Base-by-base conservation (phyloP, 352 stramenopile species). In the Elongisporangium anandrum region DNA sequence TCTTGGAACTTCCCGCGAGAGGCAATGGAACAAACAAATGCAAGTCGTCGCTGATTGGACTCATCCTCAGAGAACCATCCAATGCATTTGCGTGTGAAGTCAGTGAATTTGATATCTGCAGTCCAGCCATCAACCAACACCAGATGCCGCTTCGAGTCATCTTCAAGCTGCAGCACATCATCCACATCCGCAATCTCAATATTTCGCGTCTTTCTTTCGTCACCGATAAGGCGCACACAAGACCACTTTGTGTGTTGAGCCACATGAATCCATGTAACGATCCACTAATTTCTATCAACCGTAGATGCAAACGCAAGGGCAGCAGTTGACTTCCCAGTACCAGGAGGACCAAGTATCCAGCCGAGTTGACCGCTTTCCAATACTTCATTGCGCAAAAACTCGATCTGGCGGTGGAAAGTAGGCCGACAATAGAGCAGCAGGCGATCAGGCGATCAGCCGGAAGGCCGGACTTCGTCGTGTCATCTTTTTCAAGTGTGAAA, bases 321-420 rank as follows among this genome's bases (percentile, higher is more conserved):
- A 49, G 61, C 56, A 29, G 39, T 57, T 45, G 56, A 67, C 54
- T 67, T 67, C 63, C 55, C 56, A 39, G 61, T 52, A n/a, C 55
- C 56, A 47, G 61, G 50, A 3, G 56, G 51, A 21, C n/a, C n/a
- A n/a, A n/a, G n/a, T n/a, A n/a, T 41, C 61, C 22, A 63, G 16
- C 24, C 24, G 4, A 8, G 24, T 34, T 7, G 24, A 34, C 24
- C 3, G 24, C 24, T 34, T 8, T 34, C 24, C 24, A 34, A 7
- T 34, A 34, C 24, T 34, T 34, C 4, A 7, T 34, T 34, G 24
- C 24, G 24, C 24, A 34, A 34, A 7, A 34, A 34, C 24, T 34
- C 24, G 7, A 34, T 8, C 7, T 34, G 24, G 24, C 24, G 24
- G 24, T 34, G 24, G 7, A 34, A 34, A 34, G n/a, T n/a, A n/a